phyloP scores from a whole-genome alignment of 768 basidiomycete species.

The Strobilomyces echinocephalus region DNA sequence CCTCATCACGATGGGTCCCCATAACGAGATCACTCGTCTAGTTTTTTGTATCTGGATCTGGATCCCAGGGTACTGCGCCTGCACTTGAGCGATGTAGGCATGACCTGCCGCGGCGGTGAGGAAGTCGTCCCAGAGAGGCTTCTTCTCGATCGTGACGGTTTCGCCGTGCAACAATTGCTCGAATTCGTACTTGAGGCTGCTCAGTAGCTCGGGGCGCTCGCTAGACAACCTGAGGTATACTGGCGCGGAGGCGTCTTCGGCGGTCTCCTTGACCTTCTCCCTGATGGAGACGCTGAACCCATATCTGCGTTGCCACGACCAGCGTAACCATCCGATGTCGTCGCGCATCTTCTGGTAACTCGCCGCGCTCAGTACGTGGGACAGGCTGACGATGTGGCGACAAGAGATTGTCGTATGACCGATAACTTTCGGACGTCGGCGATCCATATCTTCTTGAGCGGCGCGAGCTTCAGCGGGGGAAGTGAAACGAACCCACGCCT shows the following conservation, averaged over 20 bases:
- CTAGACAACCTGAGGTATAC: slow-evolving; percentile 47
- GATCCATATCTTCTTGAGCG: slow-evolving; percentile 47
- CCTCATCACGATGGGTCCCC: slow-evolving; percentile 46
- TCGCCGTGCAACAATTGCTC: slow-evolving; percentile 64
- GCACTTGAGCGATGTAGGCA: slow-evolving; percentile 42
- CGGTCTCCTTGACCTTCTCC: slow-evolving; percentile 14
- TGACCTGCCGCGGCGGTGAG: slow-evolving; percentile 43
- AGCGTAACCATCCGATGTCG: slow-evolving; percentile 46
- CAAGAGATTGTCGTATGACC: slow-evolving; percentile 47
- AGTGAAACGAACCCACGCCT: slow-evolving; percentile 53
- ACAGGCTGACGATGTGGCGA: slow-evolving; percentile 49
- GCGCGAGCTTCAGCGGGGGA: slow-evolving; percentile 47
- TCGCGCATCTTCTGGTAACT: slow-evolving; percentile 38
- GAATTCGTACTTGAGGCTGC: slow-evolving; percentile 53
- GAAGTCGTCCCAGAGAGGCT: slow-evolving; percentile 62
- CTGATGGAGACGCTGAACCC: slow-evolving; percentile 30
- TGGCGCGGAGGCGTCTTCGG: slow-evolving; percentile 6
- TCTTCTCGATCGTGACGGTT: slow-evolving; percentile 45
- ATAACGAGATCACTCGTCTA: slow-evolving; percentile 47
- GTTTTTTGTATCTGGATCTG: slow-evolving; percentile 38
- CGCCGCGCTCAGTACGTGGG: slow-evolving; percentile 37
- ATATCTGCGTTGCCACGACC: slow-evolving; percentile 29
- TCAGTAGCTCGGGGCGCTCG: slow-evolving; percentile 46
- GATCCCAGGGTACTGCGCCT: slow-evolving; percentile 36
- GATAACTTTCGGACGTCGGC: slow-evolving; percentile 39